Conservation (phyloP, 352 stramenopile species). For the Paralagenidium karlingii region DNA sequence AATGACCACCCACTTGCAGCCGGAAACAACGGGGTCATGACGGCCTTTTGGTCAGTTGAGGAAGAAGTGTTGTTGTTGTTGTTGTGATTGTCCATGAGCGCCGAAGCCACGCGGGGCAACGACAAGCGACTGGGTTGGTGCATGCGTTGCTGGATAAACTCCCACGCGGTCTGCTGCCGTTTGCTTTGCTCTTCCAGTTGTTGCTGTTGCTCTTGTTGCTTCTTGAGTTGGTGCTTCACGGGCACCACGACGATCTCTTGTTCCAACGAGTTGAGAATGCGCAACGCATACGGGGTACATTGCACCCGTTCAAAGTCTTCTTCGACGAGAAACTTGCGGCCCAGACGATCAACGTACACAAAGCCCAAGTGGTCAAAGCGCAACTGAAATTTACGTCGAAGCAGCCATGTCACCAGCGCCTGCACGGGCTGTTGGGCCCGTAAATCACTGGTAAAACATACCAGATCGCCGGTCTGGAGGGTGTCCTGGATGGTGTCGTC, state of each 20-base stretch:
- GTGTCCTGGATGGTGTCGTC: slow-evolving; percentile 81
- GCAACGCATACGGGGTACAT: slow-evolving; percentile 63
- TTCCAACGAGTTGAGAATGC: slow-evolving; percentile 54
- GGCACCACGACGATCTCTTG: slow-evolving; percentile 69
- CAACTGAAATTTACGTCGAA: slow-evolving; percentile 28
- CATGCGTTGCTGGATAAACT: slow-evolving; percentile 42
- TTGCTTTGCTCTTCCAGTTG: too few species aligned
- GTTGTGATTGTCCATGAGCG: slow-evolving; percentile 24
- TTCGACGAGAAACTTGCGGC: slow-evolving; percentile 75
- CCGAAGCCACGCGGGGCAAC: slow-evolving; percentile 29
- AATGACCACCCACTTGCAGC: slow-evolving; percentile 32
- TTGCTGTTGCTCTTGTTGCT: background rate
- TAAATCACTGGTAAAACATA: slow-evolving; percentile 69
- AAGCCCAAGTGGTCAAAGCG: slow-evolving; percentile 75
- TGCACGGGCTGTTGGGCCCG: slow-evolving; percentile 55
- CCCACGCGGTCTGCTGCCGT: slow-evolving; percentile 36
- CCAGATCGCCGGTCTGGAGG: slow-evolving; percentile 68
- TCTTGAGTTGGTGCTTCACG: slow-evolving; percentile 29
- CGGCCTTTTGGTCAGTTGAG: slow-evolving; percentile 3
- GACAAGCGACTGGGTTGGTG: slow-evolving; percentile 47
- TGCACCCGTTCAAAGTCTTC: slow-evolving; percentile 69
- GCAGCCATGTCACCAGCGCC: slow-evolving; percentile 50
- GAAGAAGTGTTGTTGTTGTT: background rate
- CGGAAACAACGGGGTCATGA: too few species aligned
- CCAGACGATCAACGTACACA: slow-evolving; percentile 69